Conservation (phyloP, 2,329 filamentous ascomycete species). For the Colletotrichum trifolii region DNA sequence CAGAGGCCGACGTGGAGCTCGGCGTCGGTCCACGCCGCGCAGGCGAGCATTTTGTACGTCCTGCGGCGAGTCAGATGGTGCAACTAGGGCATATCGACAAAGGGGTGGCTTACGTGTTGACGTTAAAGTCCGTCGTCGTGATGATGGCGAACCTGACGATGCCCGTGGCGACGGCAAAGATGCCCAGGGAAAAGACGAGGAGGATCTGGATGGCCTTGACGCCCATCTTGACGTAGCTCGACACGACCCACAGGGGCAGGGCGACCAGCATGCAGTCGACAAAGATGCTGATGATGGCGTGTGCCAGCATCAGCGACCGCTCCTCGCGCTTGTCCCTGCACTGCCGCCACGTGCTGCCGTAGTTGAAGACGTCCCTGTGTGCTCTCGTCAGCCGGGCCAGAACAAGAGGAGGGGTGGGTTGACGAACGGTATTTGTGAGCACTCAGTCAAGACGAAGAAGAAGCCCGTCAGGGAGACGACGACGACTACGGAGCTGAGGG, state of each 20-base stretch:
- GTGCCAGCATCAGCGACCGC: constrained; percentile 47
- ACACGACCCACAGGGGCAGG: constrained; percentile 51
- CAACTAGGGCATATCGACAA: background rate
- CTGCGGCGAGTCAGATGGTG: constrained; percentile 36
- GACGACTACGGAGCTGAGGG: constrained; percentile 31
- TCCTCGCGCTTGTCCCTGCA: constrained; percentile 42
- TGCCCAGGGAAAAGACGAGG: constrained; percentile 50
- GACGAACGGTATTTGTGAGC: constrained; percentile 39
- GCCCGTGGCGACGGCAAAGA: constrained; percentile 50
- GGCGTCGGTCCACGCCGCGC: constrained; percentile 53
- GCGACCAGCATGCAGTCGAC: constrained; percentile 49
- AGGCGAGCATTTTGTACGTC: constrained; percentile 50
- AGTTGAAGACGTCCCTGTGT: constrained; percentile 29
- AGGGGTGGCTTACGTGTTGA: constrained; percentile 45
- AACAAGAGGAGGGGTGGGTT: no score
- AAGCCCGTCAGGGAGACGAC: constrained; percentile 38
- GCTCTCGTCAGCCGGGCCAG: background rate
- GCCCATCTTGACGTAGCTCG: constrained; percentile 49
- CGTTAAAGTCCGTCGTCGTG: constrained; percentile 43
- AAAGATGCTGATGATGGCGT: constrained; percentile 45
- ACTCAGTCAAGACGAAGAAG: constrained; percentile 38
- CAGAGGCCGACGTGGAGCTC: constrained; percentile 56
- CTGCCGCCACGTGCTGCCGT: constrained; percentile 31
- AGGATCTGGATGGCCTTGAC: constrained; percentile 47
- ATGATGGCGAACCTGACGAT: constrained; percentile 52